Base-by-base conservation (phyloP, 768 basidiomycete species). In the Termitomyces sp. region DNA sequence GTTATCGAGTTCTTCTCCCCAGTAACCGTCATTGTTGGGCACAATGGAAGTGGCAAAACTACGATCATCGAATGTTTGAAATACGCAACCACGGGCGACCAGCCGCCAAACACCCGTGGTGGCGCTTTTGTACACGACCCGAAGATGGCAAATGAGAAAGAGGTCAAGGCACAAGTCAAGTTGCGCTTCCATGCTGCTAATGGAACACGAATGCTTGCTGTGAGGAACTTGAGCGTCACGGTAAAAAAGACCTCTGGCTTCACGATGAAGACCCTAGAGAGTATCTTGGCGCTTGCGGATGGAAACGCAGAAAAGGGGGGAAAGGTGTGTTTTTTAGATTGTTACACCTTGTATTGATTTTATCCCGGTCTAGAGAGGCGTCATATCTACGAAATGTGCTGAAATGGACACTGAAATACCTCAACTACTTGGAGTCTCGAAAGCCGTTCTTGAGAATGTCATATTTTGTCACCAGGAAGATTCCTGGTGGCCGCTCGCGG, bases 391-490 rank as follows among this genome's bases (percentile, higher is more conserved):
- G 1, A 98, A 97, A 74, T 98, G 96, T 69, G 94, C 96, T 4
- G 95, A 97, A 74, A 90, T 99, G 84, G 96, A 99, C 69, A 76
- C 82, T 3, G 97, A 98, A 72, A 95, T 98, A 53, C 97, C 97
- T 20, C 85, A 91, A 45, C 76, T 98, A 16, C 83, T 98, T 18
- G 97, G 97, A 35, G 97, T 98, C 13, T 97, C 94, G 13, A 97
- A 96, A 73, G 90, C 96, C n/a, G 96, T 99, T 39, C 86, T 98
- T 24, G 96, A 98, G 68, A 98, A 98, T 70, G 97, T 99, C 68
- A 98, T 99, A 53, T 99, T 99, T 69, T 99, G 97, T 74, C 97
- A 99, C 73, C 97, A 99, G 75, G 97, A 99, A 69, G 97, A 99
- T 57, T 96, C 94, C 0, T 98, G 93, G 68, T 99, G 97, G 97